A percentile compares a stretch with the other conserved stretches of the same genome.
phyloP scores from a whole-genome alignment of 2,329 filamentous ascomycete species.

The Fusarium solani-melongenae region DNA sequence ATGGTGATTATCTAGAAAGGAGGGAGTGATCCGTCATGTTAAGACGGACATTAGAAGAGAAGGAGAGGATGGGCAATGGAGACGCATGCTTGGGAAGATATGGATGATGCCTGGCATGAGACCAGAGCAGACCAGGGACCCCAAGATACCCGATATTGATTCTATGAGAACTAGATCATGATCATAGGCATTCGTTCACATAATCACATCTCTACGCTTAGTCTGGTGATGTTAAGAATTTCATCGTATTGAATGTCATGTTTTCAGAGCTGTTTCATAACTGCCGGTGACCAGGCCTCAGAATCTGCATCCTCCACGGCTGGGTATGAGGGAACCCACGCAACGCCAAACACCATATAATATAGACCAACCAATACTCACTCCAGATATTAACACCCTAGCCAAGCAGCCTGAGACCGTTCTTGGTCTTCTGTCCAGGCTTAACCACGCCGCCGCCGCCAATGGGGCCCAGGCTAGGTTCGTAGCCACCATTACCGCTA shows the following conservation, averaged over 20 bases:
- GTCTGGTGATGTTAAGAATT: background rate
- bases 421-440: constrained; percentile 75
- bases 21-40: background rate
- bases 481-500: constrained; percentile 52
- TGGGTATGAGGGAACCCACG: constrained; percentile 14
- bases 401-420: constrained; percentile 70
- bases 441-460: constrained; percentile 67
- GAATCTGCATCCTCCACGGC: background rate
- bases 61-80: background rate
- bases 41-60: constrained; percentile 5
- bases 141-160: constrained; percentile 39
- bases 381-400: constrained; percentile 43
- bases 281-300: background rate
- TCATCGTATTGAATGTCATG: background rate
- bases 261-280: background rate
- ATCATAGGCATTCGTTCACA: background rate
- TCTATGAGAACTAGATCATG: constrained; percentile 17
- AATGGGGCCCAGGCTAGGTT: constrained; percentile 62
- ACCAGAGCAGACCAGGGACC: constrained; percentile 10
- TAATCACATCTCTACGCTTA: background rate
- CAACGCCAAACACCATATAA: constrained; percentile 37
- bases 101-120: constrained; percentile 6
- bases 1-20: constrained; percentile 16
- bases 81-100: background rate
- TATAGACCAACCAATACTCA: background rate